These are phyloP conservation scores for Diplocarpon rosae DNA, from an alignment of 2,329 filamentous ascomycete genomes.

Conservation along the genomic window DNA sequence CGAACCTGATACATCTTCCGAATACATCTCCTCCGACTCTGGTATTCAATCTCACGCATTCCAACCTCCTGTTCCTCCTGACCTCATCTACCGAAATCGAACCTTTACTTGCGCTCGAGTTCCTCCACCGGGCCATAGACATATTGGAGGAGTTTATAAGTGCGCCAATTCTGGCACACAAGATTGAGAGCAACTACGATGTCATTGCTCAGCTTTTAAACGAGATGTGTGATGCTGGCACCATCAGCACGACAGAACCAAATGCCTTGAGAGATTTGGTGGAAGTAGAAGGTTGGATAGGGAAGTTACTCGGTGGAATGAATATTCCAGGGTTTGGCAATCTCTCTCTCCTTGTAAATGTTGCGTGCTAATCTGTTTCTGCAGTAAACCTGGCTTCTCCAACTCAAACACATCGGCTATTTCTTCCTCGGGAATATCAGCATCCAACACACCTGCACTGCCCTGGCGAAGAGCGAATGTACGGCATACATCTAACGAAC, in stretches of 20 bases:
- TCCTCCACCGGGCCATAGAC: slow-evolving; percentile 87
- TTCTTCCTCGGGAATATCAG: slow-evolving; percentile 23
- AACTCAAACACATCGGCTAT: slow-evolving; percentile 25
- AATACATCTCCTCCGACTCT: slow-evolving; percentile 76
- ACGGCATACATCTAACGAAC: slow-evolving; percentile 88
- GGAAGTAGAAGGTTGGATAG: slow-evolving; percentile 82
- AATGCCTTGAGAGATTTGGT: slow-evolving; percentile 88
- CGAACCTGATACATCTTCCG: slow-evolving; percentile 76
- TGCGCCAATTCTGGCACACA: slow-evolving; percentile 70
- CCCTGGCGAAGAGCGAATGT: slow-evolving; percentile 91
- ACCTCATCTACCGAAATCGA: slow-evolving; percentile 81
- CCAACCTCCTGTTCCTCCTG: slow-evolving; percentile 75
- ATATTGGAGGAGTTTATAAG: slow-evolving; percentile 90
- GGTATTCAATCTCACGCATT: slow-evolving; percentile 79
- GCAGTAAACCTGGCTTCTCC: slow-evolving; percentile 25
- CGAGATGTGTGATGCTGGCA: slow-evolving; percentile 93
- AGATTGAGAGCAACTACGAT: slow-evolving; percentile 86
- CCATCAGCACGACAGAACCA: slow-evolving; percentile 81
- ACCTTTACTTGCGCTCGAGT: slow-evolving; percentile 82
- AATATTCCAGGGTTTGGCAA: slow-evolving; percentile 59
- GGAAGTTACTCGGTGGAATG: slow-evolving; percentile 79
- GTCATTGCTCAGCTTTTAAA: slow-evolving; percentile 84
- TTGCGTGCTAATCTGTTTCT: neutral
- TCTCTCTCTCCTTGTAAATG: slow-evolving; percentile 4
- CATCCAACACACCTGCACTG: slow-evolving; percentile 44